Evolutionary conservation across 1,284 basidiomycete genomes (phyloP).

Genomic region (Ganoderma lucidum): DNA sequence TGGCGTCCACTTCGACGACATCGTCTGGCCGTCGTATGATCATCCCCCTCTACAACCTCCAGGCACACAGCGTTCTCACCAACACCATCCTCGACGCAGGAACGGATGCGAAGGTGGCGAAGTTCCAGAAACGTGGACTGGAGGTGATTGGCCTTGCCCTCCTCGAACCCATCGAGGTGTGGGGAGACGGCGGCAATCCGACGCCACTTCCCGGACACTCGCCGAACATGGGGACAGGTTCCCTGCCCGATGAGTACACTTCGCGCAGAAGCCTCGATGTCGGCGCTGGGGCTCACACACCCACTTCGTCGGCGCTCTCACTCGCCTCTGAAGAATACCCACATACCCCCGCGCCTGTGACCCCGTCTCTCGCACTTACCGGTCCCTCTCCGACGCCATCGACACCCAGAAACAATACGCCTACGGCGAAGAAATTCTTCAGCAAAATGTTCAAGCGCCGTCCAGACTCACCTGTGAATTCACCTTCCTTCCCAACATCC

Average conservation of each 20-base stretch:
- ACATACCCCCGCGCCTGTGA: constrained; percentile 34
- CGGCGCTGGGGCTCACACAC: constrained; percentile 36
- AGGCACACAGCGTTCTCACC: constrained; percentile 92
- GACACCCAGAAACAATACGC: constrained; percentile 33
- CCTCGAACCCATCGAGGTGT: constrained; percentile 87
- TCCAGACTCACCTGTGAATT: constrained; percentile 37
- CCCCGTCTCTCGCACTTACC: constrained; percentile 27
- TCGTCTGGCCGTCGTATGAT: constrained; percentile 74
- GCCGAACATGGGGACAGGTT: constrained; percentile 21
- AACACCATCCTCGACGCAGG: constrained; percentile 92
- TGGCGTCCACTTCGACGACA: constrained; percentile 56
- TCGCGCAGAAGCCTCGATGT: constrained; percentile 32
- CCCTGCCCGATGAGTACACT: constrained; percentile 29
- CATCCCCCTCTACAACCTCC: constrained; percentile 93
- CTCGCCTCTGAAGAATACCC: constrained; percentile 45
- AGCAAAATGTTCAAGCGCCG: constrained; percentile 78
- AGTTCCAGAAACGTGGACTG: constrained; percentile 86
- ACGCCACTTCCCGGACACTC: constrained; percentile 26
- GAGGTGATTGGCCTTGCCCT: constrained; percentile 82
- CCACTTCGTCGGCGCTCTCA: constrained; percentile 51
- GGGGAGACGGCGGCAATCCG: constrained; percentile 45
- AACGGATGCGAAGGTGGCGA: constrained; percentile 94
- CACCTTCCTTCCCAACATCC: constrained; percentile 25
- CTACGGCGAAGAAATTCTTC: constrained; percentile 70
- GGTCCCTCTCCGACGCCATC: constrained; percentile 32